Percentiles rank a stretch among this genome's conserved stretches.
These are phyloP conservation scores for Mortierella sp. DNA, from an alignment of 371 early-diverging fungal species.

Conservation along the genomic window DNA sequence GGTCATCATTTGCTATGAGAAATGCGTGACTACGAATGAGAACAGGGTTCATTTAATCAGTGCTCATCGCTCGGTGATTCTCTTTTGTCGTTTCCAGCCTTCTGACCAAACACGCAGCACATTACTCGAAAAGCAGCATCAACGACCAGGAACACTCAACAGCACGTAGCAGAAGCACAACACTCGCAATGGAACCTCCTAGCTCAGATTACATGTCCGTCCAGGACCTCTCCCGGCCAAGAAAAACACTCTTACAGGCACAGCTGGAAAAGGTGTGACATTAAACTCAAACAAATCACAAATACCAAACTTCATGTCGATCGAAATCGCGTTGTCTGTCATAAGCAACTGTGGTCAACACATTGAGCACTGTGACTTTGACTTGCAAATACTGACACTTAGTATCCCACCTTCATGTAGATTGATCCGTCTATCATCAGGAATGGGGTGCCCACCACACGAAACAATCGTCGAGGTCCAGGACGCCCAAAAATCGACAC, in stretches of 20 bases:
- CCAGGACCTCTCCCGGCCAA: conserved; percentile 41
- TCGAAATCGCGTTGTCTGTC: not conserved
- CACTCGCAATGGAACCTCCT: conserved; percentile 27
- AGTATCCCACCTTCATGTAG: not conserved
- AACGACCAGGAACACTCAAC: not conserved
- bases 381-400: not conserved
- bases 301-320: not conserved
- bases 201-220: conserved; percentile 46
- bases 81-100: not conserved
- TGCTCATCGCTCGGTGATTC: not conserved
- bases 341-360: not conserved
- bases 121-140: not conserved
- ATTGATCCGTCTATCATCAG: conserved; percentile 51
- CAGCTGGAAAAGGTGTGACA: conserved; percentile 39
- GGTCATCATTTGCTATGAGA: too few relatives aligned
- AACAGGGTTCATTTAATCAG: too few relatives aligned
- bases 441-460: conserved; percentile 25
- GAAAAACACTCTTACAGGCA: conserved; percentile 32
- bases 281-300: not conserved
- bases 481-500: conserved; percentile 18
- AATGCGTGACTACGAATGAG: not conserved
- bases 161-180: not conserved
- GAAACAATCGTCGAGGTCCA: conserved; percentile 29
- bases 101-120: conserved; percentile 1
- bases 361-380: not conserved